phyloP scores from a whole-genome alignment of 371 early-diverging fungal genomes.

The Circinella minor region DNA sequence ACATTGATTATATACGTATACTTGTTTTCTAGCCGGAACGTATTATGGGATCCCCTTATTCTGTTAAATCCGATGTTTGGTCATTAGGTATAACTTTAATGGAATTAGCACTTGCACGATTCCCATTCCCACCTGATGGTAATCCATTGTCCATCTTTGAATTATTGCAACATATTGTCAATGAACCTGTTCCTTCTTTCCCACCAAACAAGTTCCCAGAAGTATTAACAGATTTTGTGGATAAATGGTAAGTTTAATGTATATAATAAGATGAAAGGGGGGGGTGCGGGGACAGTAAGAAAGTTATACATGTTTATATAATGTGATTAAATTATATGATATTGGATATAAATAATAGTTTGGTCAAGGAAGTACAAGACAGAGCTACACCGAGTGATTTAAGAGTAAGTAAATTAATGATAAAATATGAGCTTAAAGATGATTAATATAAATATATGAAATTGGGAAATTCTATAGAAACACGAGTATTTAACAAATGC shows the following conservation, averaged over 20 bases:
- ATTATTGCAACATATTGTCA: constrained; percentile 89
- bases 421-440: too few relatives aligned
- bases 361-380: constrained; percentile 75
- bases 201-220: constrained; percentile 71
- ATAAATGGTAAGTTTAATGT: constrained; percentile 65
- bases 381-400: constrained; percentile 79
- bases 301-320: too few relatives aligned
- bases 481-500: constrained; percentile 60
- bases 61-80: constrained; percentile 96
- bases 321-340: neutral
- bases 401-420: constrained; percentile 46
- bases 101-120: constrained; percentile 90
- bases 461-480: constrained; percentile 32
- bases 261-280: neutral
- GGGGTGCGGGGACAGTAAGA: too few relatives aligned
- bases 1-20: neutral
- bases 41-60: constrained; percentile 89
- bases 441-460: too few relatives aligned
- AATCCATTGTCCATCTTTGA: constrained; percentile 86
- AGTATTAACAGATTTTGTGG: constrained; percentile 81
- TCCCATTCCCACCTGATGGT: constrained; percentile 86
- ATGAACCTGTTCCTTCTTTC: constrained; percentile 89
- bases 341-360: constrained; percentile 35
- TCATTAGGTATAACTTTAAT: constrained; percentile 91
- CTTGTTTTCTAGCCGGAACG: constrained; percentile 83